A percentile compares a stretch with the other conserved stretches of the same genome.
phyloP scores from a whole-genome alignment of 805 yeast species.

The Myxozyma geophila region DNA sequence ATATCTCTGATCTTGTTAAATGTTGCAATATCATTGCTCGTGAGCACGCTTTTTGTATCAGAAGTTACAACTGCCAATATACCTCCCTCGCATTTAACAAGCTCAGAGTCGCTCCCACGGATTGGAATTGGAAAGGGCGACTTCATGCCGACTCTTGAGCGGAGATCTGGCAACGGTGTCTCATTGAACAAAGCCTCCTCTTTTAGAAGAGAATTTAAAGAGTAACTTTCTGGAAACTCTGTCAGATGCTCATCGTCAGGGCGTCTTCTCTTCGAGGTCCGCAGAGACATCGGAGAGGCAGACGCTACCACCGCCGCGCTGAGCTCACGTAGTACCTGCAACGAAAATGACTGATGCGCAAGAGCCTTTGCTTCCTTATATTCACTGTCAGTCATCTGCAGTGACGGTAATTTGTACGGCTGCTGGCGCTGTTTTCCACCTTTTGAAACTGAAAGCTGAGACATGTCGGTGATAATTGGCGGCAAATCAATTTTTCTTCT shows the following conservation, averaged over 20 bases:
- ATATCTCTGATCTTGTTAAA: constrained; percentile 1
- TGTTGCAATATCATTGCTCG: not conserved
- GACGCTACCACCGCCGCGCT: constrained; percentile 3
- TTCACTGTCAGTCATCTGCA: not conserved
- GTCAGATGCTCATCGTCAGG: not conserved
- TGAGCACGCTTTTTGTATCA: not conserved
- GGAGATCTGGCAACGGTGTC: too few relatives aligned
- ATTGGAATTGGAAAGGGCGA: not conserved
- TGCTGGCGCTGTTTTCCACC: not conserved
- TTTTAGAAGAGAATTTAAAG: not conserved
- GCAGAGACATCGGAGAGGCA: not conserved
- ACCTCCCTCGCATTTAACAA: constrained; percentile 3
- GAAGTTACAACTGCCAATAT: constrained; percentile 1
- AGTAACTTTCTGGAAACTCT: not conserved
- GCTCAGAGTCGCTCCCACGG: too few relatives aligned
- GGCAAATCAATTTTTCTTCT: not conserved
- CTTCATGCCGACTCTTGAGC: too few relatives aligned
- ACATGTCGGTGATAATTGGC: constrained; percentile 9
- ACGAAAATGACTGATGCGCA: not conserved
- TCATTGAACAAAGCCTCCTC: not conserved
- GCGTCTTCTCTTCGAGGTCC: not conserved
- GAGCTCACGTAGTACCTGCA: not conserved
- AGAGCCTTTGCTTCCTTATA: not conserved
- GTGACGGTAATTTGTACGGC: not conserved
- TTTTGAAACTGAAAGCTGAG: not conserved